Conservation (phyloP, 1,139 yeast genomes). For the Debaryomyces udenii region DNA sequence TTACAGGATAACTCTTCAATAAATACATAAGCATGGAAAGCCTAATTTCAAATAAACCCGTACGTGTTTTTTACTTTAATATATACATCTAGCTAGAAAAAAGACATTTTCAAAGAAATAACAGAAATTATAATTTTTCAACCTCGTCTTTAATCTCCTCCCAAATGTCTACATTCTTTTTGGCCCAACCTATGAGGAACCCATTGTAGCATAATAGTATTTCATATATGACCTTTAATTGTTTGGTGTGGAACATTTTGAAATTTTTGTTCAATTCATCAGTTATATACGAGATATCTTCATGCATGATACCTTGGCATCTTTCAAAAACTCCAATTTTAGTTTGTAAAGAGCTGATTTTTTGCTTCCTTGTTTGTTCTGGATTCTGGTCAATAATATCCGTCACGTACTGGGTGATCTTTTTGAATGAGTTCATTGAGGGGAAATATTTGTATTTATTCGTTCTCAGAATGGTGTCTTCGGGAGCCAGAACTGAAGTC, state of each 20-base stretch:
- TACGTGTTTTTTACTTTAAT: too few relatives aligned
- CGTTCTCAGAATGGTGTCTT: background rate
- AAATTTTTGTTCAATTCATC: slow-evolving; percentile 55
- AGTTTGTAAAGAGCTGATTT: slow-evolving; percentile 51
- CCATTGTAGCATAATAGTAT: slow-evolving; percentile 56
- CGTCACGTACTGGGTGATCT: slow-evolving; percentile 63
- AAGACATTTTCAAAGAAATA: background rate
- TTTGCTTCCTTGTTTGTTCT: slow-evolving; percentile 62
- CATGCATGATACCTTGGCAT: slow-evolving; percentile 59
- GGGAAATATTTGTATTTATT: slow-evolving; percentile 29
- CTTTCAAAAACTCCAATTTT: slow-evolving; percentile 58
- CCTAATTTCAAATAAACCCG: too few relatives aligned
- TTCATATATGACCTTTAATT: slow-evolving; percentile 46
- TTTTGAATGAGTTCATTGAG: slow-evolving; percentile 44
- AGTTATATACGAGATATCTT: slow-evolving; percentile 57
- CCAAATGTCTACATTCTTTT: slow-evolving; percentile 72
- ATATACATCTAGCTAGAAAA: too few relatives aligned
- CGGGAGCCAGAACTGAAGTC: background rate
- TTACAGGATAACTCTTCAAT: slow-evolving; percentile 19
- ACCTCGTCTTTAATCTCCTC: slow-evolving; percentile 61
- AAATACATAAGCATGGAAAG: slow-evolving; percentile 1
- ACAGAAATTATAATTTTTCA: slow-evolving; percentile 20
- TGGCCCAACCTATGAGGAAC: slow-evolving; percentile 69
- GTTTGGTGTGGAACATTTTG: slow-evolving; percentile 51
- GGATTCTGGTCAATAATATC: slow-evolving; percentile 76